These are phyloP conservation scores for Leccinellum rugosiceps DNA, from an alignment of 768 basidiomycete genomes.

Conservation along the genomic window DNA sequence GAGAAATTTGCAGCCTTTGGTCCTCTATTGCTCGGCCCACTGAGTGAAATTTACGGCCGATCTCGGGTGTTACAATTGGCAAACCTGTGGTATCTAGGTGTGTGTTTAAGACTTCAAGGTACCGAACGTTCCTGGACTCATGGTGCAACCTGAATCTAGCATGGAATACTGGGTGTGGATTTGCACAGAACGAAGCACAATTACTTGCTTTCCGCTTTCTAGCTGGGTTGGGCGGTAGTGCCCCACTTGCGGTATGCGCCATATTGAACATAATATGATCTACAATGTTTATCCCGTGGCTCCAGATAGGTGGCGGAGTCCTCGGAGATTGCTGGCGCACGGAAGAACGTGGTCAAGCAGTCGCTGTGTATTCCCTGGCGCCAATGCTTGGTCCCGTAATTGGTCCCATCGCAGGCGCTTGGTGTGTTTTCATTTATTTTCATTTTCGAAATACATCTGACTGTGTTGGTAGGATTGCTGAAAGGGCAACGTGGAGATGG, in stretches of 20 bases:
- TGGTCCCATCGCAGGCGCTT: constrained; percentile 62
- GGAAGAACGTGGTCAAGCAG: constrained; percentile 62
- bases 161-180: constrained; percentile 65
- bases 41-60: constrained; percentile 72
- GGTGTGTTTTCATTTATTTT: constrained; percentile 30
- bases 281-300: background rate
- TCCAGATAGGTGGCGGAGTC: constrained; percentile 62
- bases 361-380: constrained; percentile 62
- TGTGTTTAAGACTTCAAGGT: background rate
- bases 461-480: constrained; percentile 42
- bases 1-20: background rate
- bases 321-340: constrained; percentile 59
- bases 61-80: constrained; percentile 56
- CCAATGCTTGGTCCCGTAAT: constrained; percentile 64
- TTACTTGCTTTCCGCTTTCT: constrained; percentile 68
- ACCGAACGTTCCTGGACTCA: background rate
- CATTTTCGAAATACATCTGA: background rate
- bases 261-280: background rate
- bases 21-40: constrained; percentile 47
- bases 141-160: constrained; percentile 34
- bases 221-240: constrained; percentile 69
- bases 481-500: constrained; percentile 69
- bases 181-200: constrained; percentile 54
- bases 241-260: constrained; percentile 49
- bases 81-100: constrained; percentile 68